Evolutionary conservation across 2,329 filamentous ascomycete species (phyloP), one percentile per base, ranked within the genome.

Genomic region (Catunica adiposa): DNA sequence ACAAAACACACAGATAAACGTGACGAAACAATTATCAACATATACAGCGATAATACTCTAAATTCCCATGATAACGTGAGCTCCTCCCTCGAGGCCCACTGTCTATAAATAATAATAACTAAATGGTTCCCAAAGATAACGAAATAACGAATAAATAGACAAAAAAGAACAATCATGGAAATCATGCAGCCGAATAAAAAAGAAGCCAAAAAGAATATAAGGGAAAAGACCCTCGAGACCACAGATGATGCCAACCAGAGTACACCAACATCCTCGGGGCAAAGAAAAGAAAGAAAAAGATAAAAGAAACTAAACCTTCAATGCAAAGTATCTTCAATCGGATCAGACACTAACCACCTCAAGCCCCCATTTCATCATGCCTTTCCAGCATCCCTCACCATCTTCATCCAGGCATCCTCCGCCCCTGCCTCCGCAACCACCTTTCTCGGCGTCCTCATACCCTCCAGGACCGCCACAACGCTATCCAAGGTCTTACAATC

Each of bases 391-490:
- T 68, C 66, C 40, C 40, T 61, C 9, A 73, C 68, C 2, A 66
- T 62, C 55, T 63, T 63, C 62, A 73, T 72, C 68, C 70, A 73
- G 25, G 68, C 66, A 58, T 76, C 73, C 59, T 76, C 74, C n/a
- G 73, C 71, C 7, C 73, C 73, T 5, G 67, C 61, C 57, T 69
- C 68, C 8, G 69, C 70, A 6, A 71, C 63, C 1, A 70, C 65
- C 11, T 65, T 65, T 2, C 62, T 66, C 20, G 66, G 66, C 26
- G 63, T 61, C 55, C 37, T 62, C 29, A 6, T 72, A 59, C 66
- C 61, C 53, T 66, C 56, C 47, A 71, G 63, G 57, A 74, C 65
- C 1, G 64, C 62, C 55, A 66, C 66, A 4, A 79, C 68, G 52
- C 78, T 75, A 0, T 65, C 66, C 0, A 67, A 62, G 1, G 66